A percentile compares a stretch with the other conserved stretches of the same genome.
Conservation (phyloP, 176 grass and related monocot genomes). For the barley (Hordeum vulgare) region MorexV3_pseudomolecules_assembly NC_058519.1:222148813-222149312, state of each 20-base stretch:
- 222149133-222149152: neutral
- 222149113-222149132: neutral
- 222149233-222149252: neutral
- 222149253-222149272: neutral
- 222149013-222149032: neutral
- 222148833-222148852: constrained; percentile 12
- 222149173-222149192: neutral
- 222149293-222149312: neutral
- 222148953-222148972: neutral
- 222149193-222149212: neutral
- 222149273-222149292: neutral
- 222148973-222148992: neutral
- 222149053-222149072: neutral
- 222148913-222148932: too few species aligned
- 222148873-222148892: too few species aligned
- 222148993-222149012: neutral
- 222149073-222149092: neutral
- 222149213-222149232: neutral
- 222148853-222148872: neutral
- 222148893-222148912: too few species aligned
- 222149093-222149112: neutral
- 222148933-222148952: neutral
- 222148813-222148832: constrained; percentile 37
- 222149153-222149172: neutral
- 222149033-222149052: neutral